phyloP scores from a whole-genome alignment of 306 rosid genomes.

The Prunus mira region DNA sequence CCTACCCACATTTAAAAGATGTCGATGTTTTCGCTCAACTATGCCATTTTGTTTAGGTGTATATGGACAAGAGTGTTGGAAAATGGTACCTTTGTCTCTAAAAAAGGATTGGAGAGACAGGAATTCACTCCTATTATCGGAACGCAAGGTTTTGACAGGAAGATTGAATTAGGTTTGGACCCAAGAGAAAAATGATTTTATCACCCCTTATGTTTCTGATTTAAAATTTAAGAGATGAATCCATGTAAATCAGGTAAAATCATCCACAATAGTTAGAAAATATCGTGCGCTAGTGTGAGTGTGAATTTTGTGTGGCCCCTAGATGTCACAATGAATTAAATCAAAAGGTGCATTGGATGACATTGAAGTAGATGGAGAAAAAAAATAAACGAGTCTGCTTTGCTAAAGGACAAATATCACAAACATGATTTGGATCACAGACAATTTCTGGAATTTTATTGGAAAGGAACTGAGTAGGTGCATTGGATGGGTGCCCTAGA shows the following conservation, averaged over 20 bases:
- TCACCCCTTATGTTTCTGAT: neutral
- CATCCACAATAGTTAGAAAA: neutral
- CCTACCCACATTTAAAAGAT: too few relatives aligned
- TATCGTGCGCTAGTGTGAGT: neutral
- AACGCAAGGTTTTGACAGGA: neutral
- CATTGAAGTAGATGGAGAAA: too few relatives aligned
- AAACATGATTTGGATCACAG: too few relatives aligned
- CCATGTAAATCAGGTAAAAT: neutral
- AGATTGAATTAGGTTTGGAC: neutral
- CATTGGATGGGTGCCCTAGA: too few relatives aligned
- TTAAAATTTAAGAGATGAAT: neutral
- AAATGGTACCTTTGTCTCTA: too few relatives aligned
- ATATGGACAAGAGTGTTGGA: too few relatives aligned
- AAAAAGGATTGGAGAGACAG: neutral
- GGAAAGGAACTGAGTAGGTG: too few relatives aligned
- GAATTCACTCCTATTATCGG: neutral
- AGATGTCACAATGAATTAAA: slow-evolving; percentile 6
- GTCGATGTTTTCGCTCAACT: too few relatives aligned
- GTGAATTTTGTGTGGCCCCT: neutral
- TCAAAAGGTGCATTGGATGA: neutral
- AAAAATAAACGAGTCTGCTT: too few relatives aligned
- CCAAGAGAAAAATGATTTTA: neutral
- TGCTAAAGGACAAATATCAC: too few relatives aligned
- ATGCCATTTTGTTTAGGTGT: too few relatives aligned
- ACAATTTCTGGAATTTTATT: too few relatives aligned